Evolutionary conservation across 2,329 filamentous ascomycete species (phyloP).

Genomic region (Botrytis tulipae): DNA sequence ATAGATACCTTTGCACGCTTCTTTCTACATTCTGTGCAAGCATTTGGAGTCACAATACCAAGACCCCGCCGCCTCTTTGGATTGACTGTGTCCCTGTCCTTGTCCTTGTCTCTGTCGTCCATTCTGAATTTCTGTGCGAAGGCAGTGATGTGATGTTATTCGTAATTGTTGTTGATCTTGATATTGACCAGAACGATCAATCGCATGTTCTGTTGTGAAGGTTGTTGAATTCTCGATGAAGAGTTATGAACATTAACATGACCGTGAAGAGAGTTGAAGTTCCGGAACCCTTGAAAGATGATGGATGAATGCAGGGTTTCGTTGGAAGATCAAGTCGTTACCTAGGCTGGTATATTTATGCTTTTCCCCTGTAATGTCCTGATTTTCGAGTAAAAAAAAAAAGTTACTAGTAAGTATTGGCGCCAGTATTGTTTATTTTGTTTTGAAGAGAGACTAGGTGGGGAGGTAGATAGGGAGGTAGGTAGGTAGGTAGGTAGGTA

Average conservation of each 20-base stretch:
- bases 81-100: constrained; percentile 24
- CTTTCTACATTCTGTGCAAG: constrained; percentile 38
- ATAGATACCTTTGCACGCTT: constrained; percentile 36
- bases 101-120: constrained; percentile 15
- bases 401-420: neutral
- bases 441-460: neutral
- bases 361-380: neutral
- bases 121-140: neutral
- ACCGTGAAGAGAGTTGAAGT: neutral
- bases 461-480: too few relatives aligned
- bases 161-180: neutral
- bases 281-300: neutral
- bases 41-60: constrained; percentile 37
- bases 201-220: neutral
- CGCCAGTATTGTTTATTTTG: neutral
- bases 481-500: too few relatives aligned
- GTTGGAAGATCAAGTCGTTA: neutral
- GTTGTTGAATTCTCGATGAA: neutral
- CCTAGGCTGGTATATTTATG: neutral
- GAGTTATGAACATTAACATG: constrained; percentile 3
- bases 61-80: constrained; percentile 35
- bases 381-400: neutral
- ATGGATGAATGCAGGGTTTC: neutral
- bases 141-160: neutral
- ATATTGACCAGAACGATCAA: neutral